Percentiles rank a stretch among this genome's conserved stretches.
These are phyloP conservation scores for Phyllosticta citriasiana DNA, from an alignment of 2,329 filamentous ascomycete species.

Conservation along the genomic window DNA sequence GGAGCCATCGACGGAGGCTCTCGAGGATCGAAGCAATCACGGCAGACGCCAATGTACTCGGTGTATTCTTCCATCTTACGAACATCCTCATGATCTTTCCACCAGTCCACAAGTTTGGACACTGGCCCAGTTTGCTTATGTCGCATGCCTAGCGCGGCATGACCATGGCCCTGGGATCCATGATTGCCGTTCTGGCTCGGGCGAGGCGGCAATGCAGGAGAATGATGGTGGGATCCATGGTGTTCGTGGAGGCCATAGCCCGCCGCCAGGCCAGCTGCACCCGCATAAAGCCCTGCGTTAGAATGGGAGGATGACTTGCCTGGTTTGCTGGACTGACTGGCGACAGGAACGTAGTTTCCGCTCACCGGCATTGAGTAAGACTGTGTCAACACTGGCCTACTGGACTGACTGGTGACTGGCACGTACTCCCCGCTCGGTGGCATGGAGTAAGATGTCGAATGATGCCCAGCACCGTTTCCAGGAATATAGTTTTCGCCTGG, in stretches of 20 bases:
- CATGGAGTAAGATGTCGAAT: no score
- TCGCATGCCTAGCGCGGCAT: slow-evolving; percentile 26
- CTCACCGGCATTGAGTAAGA: slow-evolving; percentile 19
- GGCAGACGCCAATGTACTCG: slow-evolving; percentile 56
- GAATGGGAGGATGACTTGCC: slow-evolving; percentile 36
- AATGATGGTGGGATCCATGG: slow-evolving; percentile 21
- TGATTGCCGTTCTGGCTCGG: not conserved
- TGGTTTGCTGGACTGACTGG: slow-evolving; percentile 27
- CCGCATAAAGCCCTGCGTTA: slow-evolving; percentile 35
- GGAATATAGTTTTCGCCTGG: not conserved
- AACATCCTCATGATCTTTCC: slow-evolving; percentile 55
- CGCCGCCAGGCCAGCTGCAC: slow-evolving; percentile 37
- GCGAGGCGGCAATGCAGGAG: slow-evolving; percentile 17
- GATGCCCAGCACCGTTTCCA: not conserved
- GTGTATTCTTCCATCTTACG: slow-evolving; percentile 58
- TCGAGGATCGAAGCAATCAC: slow-evolving; percentile 53
- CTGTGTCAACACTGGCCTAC: not conserved
- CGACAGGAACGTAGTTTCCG: slow-evolving; percentile 23
- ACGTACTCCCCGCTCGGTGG: no score
- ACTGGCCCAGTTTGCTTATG: slow-evolving; percentile 49
- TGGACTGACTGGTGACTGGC: not conserved
- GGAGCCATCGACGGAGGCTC: slow-evolving; percentile 48
- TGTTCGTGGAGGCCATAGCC: slow-evolving; percentile 36
- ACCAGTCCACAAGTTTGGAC: slow-evolving; percentile 48
- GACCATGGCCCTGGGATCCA: not conserved